Base-by-base conservation (phyloP, 371 early-diverging fungal genomes). In the Capniomyces stellatus region DNA sequence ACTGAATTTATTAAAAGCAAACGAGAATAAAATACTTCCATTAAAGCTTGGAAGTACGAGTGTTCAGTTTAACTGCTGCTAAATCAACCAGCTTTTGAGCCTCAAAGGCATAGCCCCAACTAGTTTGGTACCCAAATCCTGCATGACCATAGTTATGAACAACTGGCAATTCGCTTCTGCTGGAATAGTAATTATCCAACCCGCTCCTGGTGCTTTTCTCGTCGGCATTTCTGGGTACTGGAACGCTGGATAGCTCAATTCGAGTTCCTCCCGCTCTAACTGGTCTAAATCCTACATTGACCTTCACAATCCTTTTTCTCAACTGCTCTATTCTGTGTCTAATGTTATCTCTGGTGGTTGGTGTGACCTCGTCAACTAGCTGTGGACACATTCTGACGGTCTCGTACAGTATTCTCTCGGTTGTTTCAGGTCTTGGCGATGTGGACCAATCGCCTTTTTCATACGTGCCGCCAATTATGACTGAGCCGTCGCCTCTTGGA, bases 391-490 rank as follows among this genome's bases (percentile, higher is more conserved):
- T 55, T 2, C 40, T 52, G 2, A 74, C 29, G 13, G 73, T 67
- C 3, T 74, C 62, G n/a, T 54, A 53, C 18, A 79, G 28, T 18
- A 79, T 79, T 12, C 43, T 52, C 15, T 62, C 28, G 2, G 79
- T 64, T 0, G 65, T 67, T 3, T 50, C 30, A 0, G 44, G 24
- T 50, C 64, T 61, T 13, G 70, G 62, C 10, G 55, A 41, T 24
- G 61, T 57, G 23, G 59, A 59, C 71, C 46, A 42, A 50, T 69
- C 54, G 51, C 64, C 27, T 6, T 55, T 57, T 39, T 79, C 70
- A 40, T 69, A 70, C 0, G 79, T 75, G 1, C 79, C 79, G 28
- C 79, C 79, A 2, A 79, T 54, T 24, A 79, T 58, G 22, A 73
- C 76, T 18, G 69, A 62, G 1, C 76, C 79, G 50, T 78, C 69